Conservation (phyloP, 2,329 filamentous ascomycete genomes). For the Sarocladium strictum region DNA sequence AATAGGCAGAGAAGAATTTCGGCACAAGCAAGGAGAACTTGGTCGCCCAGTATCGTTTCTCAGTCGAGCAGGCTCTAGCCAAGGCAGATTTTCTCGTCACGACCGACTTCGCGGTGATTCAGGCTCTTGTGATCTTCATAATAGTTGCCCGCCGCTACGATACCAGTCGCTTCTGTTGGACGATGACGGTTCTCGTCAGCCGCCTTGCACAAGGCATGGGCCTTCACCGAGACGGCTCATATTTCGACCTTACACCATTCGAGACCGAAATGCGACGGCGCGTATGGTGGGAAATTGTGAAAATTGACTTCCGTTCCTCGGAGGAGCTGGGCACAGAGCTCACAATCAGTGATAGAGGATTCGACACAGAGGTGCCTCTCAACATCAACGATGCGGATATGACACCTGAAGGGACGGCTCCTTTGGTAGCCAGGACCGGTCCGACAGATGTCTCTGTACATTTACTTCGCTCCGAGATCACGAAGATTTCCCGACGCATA, state of each 20-base stretch:
- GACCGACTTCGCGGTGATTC: slow-evolving; percentile 49
- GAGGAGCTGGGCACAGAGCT: slow-evolving; percentile 48
- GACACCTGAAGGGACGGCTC: slow-evolving; percentile 37
- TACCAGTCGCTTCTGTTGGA: slow-evolving; percentile 52
- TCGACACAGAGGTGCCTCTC: slow-evolving; percentile 41
- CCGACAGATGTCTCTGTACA: slow-evolving; percentile 46
- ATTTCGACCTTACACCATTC: slow-evolving; percentile 47
- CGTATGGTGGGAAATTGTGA: slow-evolving; percentile 55
- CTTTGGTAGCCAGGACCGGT: slow-evolving; percentile 41
- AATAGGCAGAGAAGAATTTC: slow-evolving; percentile 26
- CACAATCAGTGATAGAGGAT: slow-evolving; percentile 32
- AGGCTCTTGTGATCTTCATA: slow-evolving; percentile 53
- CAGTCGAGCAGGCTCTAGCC: slow-evolving; percentile 50
- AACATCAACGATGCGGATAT: slow-evolving; percentile 47
- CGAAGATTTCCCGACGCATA: slow-evolving; percentile 30
- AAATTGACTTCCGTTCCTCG: slow-evolving; percentile 48
- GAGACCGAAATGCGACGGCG: slow-evolving; percentile 56
- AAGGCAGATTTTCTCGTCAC: slow-evolving; percentile 53
- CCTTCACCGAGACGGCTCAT: slow-evolving; percentile 49
- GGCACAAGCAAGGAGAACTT: slow-evolving; percentile 38
- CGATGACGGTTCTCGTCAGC: slow-evolving; percentile 50
- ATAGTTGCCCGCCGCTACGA: slow-evolving; percentile 40
- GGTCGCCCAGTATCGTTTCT: slow-evolving; percentile 42
- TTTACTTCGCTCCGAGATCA: slow-evolving; percentile 47
- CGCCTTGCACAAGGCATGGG: slow-evolving; percentile 56